A percentile compares a stretch with the other conserved stretches of the same genome.
These are phyloP conservation scores for Saksenaea oblongispora DNA, from an alignment of 371 early-diverging fungal genomes.

Conservation along the genomic window DNA sequence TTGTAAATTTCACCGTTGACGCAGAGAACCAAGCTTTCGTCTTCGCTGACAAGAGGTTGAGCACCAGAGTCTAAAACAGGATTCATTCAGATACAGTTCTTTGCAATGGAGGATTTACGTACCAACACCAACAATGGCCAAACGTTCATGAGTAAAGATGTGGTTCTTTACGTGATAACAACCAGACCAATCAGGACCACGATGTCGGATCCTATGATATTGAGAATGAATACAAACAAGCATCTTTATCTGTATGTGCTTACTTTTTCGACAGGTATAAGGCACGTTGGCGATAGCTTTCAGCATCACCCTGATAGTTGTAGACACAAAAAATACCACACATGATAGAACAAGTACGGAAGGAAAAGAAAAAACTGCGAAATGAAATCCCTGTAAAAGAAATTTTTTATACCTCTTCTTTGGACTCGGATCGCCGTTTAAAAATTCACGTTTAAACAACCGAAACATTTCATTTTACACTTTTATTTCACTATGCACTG, in stretches of 20 bases:
- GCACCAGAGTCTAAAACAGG: slow-evolving; percentile 78
- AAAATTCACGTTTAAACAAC: background rate
- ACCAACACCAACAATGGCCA: slow-evolving; percentile 97
- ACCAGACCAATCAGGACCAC: slow-evolving; percentile 98
- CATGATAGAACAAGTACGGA: slow-evolving; percentile 52
- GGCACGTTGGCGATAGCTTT: slow-evolving; percentile 80
- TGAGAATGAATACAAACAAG: too few relatives aligned
- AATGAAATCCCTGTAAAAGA: background rate
- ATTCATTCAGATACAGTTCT: background rate
- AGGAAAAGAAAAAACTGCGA: background rate
- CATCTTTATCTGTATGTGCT: slow-evolving; percentile 4
- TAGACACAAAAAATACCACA: slow-evolving; percentile 96
- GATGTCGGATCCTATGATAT: slow-evolving; percentile 74
- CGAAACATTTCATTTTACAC: background rate
- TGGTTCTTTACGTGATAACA: slow-evolving; percentile 76
- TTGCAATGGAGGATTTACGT: background rate
- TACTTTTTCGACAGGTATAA: slow-evolving; percentile 89
- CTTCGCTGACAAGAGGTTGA: slow-evolving; percentile 93
- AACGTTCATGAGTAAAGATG: slow-evolving; percentile 94
- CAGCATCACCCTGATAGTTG: slow-evolving; percentile 79
- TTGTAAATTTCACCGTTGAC: slow-evolving; percentile 99
- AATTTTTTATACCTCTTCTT: background rate
- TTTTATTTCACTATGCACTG: background rate
- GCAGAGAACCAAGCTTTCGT: slow-evolving; percentile 78
- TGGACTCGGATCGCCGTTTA: background rate